Conservation (phyloP, 1,139 yeast species). For the Schizosaccharomyces versatilis region DNA sequence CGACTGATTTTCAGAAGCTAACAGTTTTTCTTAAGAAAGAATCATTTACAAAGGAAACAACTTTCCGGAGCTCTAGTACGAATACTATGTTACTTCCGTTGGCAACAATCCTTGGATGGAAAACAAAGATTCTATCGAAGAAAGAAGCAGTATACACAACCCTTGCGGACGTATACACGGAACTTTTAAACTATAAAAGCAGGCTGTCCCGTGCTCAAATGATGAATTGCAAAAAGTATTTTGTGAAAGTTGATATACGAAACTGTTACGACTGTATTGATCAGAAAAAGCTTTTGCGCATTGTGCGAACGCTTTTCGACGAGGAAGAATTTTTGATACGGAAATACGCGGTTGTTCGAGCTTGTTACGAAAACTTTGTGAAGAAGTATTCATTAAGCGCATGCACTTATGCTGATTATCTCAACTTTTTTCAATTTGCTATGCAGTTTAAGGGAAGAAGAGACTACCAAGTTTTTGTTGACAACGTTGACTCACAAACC, state of each 20-base stretch:
- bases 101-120: not conserved
- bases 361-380: not conserved
- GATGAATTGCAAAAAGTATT: not conserved
- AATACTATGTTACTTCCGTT: not conserved
- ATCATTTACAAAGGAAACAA: not conserved
- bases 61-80: not conserved
- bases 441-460: not conserved
- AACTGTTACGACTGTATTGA: not conserved
- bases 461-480: not conserved
- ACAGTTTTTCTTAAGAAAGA: not conserved
- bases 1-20: not conserved
- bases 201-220: too few relatives aligned
- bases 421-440: not conserved
- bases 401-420: not conserved
- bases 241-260: conserved; percentile 7
- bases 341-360: not conserved
- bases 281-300: not conserved
- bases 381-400: not conserved
- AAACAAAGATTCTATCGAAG: not conserved
- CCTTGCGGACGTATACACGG: not conserved
- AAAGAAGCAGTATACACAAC: not conserved
- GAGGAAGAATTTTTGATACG: not conserved
- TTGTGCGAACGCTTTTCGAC: not conserved
- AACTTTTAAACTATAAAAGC: not conserved
- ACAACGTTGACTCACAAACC: not conserved